phyloP scores from a whole-genome alignment of 169 alveolate species.

The Theileria orientalis region DNA sequence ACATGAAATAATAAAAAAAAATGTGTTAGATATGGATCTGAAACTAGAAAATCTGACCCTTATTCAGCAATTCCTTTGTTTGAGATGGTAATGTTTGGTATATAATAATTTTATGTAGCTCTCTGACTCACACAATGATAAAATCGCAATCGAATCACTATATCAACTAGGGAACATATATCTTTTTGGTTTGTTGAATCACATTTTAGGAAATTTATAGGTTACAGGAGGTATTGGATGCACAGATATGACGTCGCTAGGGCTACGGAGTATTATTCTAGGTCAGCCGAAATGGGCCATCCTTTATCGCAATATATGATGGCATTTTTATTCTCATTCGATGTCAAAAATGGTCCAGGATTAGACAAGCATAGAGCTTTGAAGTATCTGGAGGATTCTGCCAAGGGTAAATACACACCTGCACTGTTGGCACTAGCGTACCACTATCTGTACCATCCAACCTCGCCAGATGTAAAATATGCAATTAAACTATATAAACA shows the following conservation, averaged over 20 bases:
- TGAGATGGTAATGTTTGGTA: conserved; percentile 27
- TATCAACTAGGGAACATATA: conserved; percentile 46
- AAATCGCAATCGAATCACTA: conserved; percentile 42
- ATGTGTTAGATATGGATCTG: conserved; percentile 31
- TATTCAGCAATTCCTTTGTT: conserved; percentile 24
- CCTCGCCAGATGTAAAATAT: background rate
- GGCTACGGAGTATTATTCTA: conserved; percentile 40
- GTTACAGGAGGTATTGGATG: conserved; percentile 16
- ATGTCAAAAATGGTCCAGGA: conserved; percentile 10
- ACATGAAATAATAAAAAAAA: background rate
- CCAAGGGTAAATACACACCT: conserved; percentile 24
- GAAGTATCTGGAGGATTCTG: conserved; percentile 29
- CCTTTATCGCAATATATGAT: conserved; percentile 32
- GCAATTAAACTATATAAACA: conserved; percentile 36
- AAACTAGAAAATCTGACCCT: conserved; percentile 3
- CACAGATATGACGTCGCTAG: conserved; percentile 17
- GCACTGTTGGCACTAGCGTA: conserved; percentile 46
- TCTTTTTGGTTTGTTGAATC: conserved; percentile 28
- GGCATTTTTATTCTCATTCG: conserved; percentile 36
- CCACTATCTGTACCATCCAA: conserved; percentile 33
- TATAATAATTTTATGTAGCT: conserved; percentile 7
- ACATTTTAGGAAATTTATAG: background rate
- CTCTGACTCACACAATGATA: conserved; percentile 34
- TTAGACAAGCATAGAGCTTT: conserved; percentile 10
- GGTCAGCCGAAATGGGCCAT: conserved; percentile 42